A percentile compares a stretch with the other conserved stretches of the same genome.
Conservation (phyloP, 176 grass and related monocot species). For the Carex parvula region DNA sequence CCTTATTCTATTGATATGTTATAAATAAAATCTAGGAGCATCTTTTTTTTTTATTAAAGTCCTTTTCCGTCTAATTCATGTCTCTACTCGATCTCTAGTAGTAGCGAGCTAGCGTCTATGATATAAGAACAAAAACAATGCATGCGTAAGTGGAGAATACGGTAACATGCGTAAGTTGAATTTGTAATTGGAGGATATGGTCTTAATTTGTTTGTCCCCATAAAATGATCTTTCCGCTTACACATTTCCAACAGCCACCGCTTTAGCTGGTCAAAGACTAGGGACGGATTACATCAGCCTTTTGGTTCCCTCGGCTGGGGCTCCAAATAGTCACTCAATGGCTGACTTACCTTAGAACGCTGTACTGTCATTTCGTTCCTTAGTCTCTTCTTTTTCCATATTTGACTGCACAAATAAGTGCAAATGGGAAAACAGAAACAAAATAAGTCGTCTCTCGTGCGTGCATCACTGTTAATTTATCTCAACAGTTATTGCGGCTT, state of each 20-base stretch:
- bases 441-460: not conserved
- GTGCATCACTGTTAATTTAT: not conserved
- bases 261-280: not conserved
- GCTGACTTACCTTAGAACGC: too few relatives aligned
- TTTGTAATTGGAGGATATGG: not conserved
- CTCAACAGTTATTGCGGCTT: not conserved
- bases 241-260: not conserved
- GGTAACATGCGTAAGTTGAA: not conserved
- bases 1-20: too few relatives aligned
- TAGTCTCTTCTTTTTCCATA: not conserved
- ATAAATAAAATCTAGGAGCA: too few relatives aligned
- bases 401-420: not conserved
- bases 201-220: not conserved
- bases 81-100: too few relatives aligned
- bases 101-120: not conserved
- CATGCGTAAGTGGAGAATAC: not conserved
- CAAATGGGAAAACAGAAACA: not conserved
- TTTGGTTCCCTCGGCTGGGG: not conserved
- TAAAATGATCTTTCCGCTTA: not conserved
- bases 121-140: not conserved
- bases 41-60: too few relatives aligned
- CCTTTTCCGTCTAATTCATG: too few relatives aligned
- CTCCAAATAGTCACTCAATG: too few relatives aligned
- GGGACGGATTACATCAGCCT: not conserved
- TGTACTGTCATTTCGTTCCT: not conserved